Evolutionary conservation across 805 yeast species (phyloP).

Genomic region (Ogataea thermomethanolica): DNA sequence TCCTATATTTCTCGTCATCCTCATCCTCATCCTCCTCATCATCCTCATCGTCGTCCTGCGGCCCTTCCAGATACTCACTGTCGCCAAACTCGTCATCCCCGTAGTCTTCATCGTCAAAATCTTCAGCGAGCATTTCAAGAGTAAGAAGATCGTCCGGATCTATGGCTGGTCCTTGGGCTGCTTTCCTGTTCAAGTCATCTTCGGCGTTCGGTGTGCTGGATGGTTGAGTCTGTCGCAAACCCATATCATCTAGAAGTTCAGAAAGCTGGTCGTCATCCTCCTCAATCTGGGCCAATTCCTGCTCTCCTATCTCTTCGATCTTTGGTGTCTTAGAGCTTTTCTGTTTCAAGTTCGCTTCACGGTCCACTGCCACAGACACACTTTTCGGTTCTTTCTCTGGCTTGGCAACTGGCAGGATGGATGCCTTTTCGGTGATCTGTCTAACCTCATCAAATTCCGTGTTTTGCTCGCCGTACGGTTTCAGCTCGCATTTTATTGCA

Average conservation of each 20-base stretch:
- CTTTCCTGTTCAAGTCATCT: not conserved
- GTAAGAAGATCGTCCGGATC: conserved; percentile 47
- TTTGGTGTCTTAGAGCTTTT: not conserved
- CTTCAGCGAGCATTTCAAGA: conserved; percentile 44
- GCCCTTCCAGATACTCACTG: not conserved
- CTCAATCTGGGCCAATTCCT: conserved; percentile 3
- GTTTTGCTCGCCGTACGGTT: conserved; percentile 27
- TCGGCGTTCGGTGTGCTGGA: no score
- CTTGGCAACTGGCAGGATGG: not conserved
- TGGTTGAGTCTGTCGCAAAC: conserved; percentile 11
- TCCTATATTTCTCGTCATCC: conserved; percentile 23
- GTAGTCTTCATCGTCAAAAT: conserved; percentile 21
- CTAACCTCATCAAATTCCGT: conserved; percentile 12
- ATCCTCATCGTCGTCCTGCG: conserved; percentile 20
- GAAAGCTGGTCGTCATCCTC: conserved; percentile 31
- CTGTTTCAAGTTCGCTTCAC: not conserved
- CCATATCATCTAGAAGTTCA: conserved; percentile 36
- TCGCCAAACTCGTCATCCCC: conserved; percentile 13
- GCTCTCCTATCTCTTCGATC: conserved; percentile 4
- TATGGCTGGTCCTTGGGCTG: conserved; percentile 25
- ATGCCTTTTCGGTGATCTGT: no score
- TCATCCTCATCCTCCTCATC: conserved; percentile 24
- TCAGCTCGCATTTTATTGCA: conserved; percentile 45
- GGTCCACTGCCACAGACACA: not conserved
- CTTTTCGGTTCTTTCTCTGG: not conserved